Evolutionary conservation across 495 filamentous ascomycete species (phyloP).

Genomic region (Aspergillus sparsus): DNA sequence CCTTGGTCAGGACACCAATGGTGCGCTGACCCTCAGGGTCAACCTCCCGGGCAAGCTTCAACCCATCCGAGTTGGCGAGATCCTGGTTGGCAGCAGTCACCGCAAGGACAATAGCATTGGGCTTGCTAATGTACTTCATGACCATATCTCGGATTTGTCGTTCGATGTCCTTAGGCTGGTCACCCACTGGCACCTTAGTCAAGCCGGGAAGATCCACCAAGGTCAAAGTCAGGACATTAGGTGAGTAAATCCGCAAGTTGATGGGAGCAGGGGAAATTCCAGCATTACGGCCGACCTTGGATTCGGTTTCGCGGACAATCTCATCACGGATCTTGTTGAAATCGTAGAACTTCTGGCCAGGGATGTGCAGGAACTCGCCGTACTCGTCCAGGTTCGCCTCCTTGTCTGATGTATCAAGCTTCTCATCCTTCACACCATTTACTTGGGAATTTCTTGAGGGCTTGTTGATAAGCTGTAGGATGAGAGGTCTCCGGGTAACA

Average conservation of each 20-base stretch:
- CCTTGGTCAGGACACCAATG: constrained; percentile 98
- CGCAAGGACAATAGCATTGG: constrained; percentile 96
- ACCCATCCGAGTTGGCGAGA: constrained; percentile 96
- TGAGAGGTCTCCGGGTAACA: constrained; percentile 91
- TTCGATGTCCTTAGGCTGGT: constrained; percentile 98
- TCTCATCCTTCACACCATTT: constrained; percentile 76
- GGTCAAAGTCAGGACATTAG: constrained; percentile 96
- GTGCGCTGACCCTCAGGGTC: constrained; percentile 98
- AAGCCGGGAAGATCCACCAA: constrained; percentile 96
- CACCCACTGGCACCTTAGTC: constrained; percentile 97
- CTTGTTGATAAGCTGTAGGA: constrained; percentile 97
- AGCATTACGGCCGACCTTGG: constrained; percentile 94
- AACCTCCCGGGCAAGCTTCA: constrained; percentile 95
- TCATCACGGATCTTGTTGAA: constrained; percentile 99
- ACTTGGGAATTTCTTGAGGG: constrained; percentile 55
- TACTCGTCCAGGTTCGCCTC: constrained; percentile 93
- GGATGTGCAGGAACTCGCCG: constrained; percentile 98
- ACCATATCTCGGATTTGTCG: constrained; percentile 98
- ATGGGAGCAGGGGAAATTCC: constrained; percentile 96
- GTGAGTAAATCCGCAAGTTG: constrained; percentile 96
- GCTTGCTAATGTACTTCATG: constrained; percentile 95
- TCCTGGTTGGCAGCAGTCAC: constrained; percentile 97
- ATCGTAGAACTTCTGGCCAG: constrained; percentile 96
- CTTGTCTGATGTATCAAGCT: constrained; percentile 69
- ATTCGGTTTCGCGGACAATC: constrained; percentile 94